phyloP scores from a whole-genome alignment of 208 protist species.

The Jaenimonas drosophilae region DNA sequence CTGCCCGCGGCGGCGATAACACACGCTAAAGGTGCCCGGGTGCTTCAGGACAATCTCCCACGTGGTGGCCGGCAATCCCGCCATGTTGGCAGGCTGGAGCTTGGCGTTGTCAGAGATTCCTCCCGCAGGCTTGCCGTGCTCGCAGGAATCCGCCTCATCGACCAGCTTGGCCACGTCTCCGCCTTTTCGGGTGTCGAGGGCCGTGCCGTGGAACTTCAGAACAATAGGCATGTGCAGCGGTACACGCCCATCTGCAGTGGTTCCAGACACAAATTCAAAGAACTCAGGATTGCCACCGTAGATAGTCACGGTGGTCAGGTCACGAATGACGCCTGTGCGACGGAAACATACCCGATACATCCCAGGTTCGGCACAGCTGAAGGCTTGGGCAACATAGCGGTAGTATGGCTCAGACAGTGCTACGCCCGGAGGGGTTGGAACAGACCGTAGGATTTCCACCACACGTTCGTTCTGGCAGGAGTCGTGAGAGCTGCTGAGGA shows the following conservation, averaged over 20 bases:
- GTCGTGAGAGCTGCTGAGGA: too few species aligned
- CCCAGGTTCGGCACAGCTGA: constrained; percentile 15
- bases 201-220: constrained; percentile 70
- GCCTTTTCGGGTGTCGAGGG: constrained; percentile 50
- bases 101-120: constrained; percentile 41
- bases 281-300: constrained; percentile 59
- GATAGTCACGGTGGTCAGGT: constrained; percentile 35
- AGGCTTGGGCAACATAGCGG: constrained; percentile 16
- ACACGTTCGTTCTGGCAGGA: too few species aligned
- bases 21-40: constrained; percentile 58
- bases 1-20: constrained; percentile 33
- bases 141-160: constrained; percentile 33
- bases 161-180: constrained; percentile 72
- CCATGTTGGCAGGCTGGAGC: constrained; percentile 27
- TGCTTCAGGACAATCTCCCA: constrained; percentile 40
- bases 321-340: neutral
- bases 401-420: too few species aligned
- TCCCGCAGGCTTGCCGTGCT: constrained; percentile 30
- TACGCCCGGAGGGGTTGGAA: too few species aligned
- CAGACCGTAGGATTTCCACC: too few species aligned
- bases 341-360: constrained; percentile 52
- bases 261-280: constrained; percentile 29
- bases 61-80: constrained; percentile 4
- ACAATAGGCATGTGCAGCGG: constrained; percentile 16
- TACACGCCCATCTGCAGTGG: constrained; percentile 23